Evolutionary conservation across 1,284 basidiomycete genomes (phyloP).

Genomic region (Puccinia coronata): DNA sequence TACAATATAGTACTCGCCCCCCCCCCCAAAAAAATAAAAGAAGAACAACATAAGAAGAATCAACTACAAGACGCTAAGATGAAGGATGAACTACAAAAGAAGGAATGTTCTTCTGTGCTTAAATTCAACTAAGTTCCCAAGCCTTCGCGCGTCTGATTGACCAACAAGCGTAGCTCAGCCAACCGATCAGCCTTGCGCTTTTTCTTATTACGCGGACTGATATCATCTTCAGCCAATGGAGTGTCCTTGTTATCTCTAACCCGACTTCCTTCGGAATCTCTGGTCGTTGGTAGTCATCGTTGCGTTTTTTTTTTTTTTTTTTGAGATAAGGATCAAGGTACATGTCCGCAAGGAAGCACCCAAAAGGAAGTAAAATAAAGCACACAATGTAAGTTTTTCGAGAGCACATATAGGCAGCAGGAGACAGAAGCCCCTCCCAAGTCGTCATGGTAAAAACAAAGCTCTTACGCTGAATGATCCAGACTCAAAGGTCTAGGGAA

Average conservation of each 20-base stretch:
- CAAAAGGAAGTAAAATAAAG: neutral
- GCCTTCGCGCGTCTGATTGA: slow-evolving; percentile 15
- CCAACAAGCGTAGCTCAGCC: slow-evolving; percentile 5
- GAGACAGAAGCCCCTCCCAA: neutral
- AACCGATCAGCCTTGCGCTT: slow-evolving; percentile 15
- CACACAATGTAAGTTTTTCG: too few relatives aligned
- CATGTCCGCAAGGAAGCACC: neutral
- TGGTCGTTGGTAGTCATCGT: too few relatives aligned
- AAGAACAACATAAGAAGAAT: neutral
- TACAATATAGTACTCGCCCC: too few relatives aligned
- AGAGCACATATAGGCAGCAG: neutral
- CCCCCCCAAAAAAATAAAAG: neutral
- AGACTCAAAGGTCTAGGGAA: slow-evolving; percentile 6
- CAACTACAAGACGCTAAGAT: neutral
- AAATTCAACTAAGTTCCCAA: neutral
- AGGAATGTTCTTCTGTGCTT: neutral
- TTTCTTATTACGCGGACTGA: slow-evolving; percentile 11
- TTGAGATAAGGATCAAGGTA: neutral
- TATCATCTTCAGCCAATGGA: neutral
- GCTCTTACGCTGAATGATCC: slow-evolving; percentile 13
- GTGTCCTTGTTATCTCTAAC: neutral
- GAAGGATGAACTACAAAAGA: neutral
- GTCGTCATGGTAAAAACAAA: neutral
- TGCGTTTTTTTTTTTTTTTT: too few relatives aligned
- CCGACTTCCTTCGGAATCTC: neutral